Evolutionary conservation across 306 rosid species (phyloP), one percentile per base, ranked within the genome.

Genomic region (Prunus dulcis): DNA sequence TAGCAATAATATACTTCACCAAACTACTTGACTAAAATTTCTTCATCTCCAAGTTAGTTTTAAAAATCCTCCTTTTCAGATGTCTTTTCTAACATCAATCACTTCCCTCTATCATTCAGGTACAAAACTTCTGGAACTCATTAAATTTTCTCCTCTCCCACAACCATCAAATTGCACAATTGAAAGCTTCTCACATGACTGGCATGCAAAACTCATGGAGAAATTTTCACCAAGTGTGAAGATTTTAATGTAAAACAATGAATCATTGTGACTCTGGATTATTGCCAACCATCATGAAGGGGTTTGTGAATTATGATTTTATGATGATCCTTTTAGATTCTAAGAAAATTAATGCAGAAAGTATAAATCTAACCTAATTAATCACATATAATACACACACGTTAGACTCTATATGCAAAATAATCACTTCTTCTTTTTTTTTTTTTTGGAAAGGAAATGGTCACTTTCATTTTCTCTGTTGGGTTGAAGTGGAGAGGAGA

Each of bases 401-500:
- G 46, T 60, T 77, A 64, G 72, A 53, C 41, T 5, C 41, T 38
- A 78, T 80, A 70, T 83, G 85, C 80, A 72, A 72, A 23, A 20
- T 38, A 62, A 65, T 79, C 76, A 74, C 74, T 19, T 66, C 3
- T 27, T 27, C 3, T 17, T 64, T 74, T 64, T 69, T 74, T 64
- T 69, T 41, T 4, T 0, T 49, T 62, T 72, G 76, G 68, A 71
- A 76, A 75, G 67, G 51, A 78, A 76, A 80, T 79, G 73, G 84
- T 76, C 86, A 76, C 82, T 64, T 47, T 71, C 78, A 74, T 87
- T 76, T 52, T 52, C 53, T 41, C 10, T 84, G 87, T 88, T 85
- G 91, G 93, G 89, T 79, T 87, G 86, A 88, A 83, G 82, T 79
- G 86, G 92, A 87, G 83, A 87, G 80, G 83, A 70, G 84, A 92